Evolutionary conservation across 2,329 filamentous ascomycete genomes (phyloP).

Genomic region (Leptographium galeiforme): DNA sequence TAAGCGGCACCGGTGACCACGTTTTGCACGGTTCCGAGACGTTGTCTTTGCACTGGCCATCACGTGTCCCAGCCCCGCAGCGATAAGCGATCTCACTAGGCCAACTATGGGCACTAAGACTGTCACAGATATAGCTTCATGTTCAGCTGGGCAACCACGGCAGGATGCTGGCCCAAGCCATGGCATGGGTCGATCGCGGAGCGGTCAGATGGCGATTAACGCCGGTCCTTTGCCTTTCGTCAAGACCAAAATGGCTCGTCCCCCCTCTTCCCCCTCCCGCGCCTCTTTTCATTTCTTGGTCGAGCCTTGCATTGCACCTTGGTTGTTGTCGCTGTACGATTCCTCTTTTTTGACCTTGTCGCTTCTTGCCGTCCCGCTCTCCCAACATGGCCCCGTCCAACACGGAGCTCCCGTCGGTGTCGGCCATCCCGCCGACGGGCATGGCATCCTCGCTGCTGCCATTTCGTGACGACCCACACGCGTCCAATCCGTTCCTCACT

Average conservation of each 20-base stretch:
- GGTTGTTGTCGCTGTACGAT: not conserved
- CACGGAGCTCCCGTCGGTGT: not conserved
- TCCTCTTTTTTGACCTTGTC: not conserved
- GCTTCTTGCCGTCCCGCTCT: not conserved
- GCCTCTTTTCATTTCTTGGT: not conserved
- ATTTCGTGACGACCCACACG: conserved; percentile 13
- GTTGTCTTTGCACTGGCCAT: not conserved
- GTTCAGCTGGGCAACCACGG: not conserved
- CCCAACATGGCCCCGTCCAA: not conserved
- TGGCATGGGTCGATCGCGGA: no score
- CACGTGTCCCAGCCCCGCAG: not conserved
- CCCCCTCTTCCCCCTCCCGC: not conserved
- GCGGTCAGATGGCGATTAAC: no score
- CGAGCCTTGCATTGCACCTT: not conserved
- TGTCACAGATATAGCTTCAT: not conserved
- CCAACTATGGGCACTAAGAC: conserved; percentile 1
- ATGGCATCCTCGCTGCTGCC: conserved; percentile 4
- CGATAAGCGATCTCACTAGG: conserved; percentile 2
- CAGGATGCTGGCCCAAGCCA: not conserved
- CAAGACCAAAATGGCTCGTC: no score
- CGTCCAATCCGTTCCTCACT: conserved; percentile 20
- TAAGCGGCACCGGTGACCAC: no score
- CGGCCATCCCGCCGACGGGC: not conserved
- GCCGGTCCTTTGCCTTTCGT: not conserved
- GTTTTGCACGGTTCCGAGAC: no score